These are phyloP conservation scores for Trichoderma parareesei DNA, from an alignment of 495 filamentous ascomycete genomes.

Conservation along the genomic window DNA sequence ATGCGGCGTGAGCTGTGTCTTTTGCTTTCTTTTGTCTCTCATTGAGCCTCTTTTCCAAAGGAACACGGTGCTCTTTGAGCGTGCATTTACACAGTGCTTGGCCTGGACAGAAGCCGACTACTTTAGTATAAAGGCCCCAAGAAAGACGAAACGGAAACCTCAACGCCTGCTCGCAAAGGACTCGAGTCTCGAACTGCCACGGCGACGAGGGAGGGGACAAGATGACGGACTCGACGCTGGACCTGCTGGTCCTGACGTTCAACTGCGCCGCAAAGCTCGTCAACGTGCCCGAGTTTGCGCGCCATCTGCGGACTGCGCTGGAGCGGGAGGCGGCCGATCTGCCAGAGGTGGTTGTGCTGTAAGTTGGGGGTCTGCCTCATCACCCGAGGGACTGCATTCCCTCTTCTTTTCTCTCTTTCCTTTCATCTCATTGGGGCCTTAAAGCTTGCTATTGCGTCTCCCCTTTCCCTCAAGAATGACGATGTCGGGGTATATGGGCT, in stretches of 20 bases:
- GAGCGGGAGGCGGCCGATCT: slow-evolving; percentile 36
- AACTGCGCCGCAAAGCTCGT: slow-evolving; percentile 73
- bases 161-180: too few species aligned
- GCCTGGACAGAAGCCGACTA: too few species aligned
- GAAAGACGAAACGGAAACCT: too few species aligned
- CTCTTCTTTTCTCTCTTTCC: background rate
- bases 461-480: too few species aligned
- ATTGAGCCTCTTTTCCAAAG: too few species aligned
- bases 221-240: slow-evolving; percentile 29
- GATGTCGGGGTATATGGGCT: background rate
- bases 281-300: slow-evolving; percentile 54
- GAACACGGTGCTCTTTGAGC: too few species aligned
- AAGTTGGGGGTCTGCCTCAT: slow-evolving; percentile 18
- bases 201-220: slow-evolving; percentile 7
- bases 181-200: too few species aligned
- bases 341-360: slow-evolving; percentile 63
- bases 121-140: too few species aligned
- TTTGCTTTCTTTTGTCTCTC: too few species aligned
- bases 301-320: slow-evolving; percentile 65
- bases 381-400: background rate
- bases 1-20: too few species aligned
- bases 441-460: background rate
- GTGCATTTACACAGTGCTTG: too few species aligned
- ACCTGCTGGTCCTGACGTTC: slow-evolving; percentile 75
- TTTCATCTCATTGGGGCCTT: background rate